Evolutionary conservation across 768 basidiomycete species (phyloP).

Genomic region (Kwoniella europaea): DNA sequence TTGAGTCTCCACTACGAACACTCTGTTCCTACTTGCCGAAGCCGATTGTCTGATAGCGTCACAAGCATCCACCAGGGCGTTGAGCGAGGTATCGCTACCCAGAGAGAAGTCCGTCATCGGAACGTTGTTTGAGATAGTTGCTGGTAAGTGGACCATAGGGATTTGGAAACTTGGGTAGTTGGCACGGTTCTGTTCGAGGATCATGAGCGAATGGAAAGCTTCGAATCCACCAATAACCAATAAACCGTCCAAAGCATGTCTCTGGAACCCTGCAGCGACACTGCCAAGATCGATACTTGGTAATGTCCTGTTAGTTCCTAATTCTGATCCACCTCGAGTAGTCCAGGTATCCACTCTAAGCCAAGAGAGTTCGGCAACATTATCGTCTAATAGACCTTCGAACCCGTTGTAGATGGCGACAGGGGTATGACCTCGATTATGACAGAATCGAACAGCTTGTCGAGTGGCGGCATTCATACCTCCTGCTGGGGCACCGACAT

Average conservation of each 20-base stretch:
- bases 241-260: conserved; percentile 76
- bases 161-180: conserved; percentile 91
- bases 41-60: conserved; percentile 99
- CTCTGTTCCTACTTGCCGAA: conserved; percentile 90
- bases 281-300: conserved; percentile 86
- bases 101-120: conserved; percentile 95
- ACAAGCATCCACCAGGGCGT: conserved; percentile 94
- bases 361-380: conserved; percentile 85
- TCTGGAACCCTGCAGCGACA: conserved; percentile 88
- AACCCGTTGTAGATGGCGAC: conserved; percentile 95
- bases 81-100: conserved; percentile 96
- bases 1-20: conserved; percentile 97
- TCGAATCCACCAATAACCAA: conserved; percentile 96
- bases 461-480: conserved; percentile 99
- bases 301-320: conserved; percentile 90
- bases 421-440: conserved; percentile 89
- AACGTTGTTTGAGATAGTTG: conserved; percentile 97
- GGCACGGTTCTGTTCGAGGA: conserved; percentile 78
- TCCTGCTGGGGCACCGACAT: conserved; percentile 92
- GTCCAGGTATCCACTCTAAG: conserved; percentile 97
- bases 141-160: conserved; percentile 93
- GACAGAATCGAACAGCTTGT: conserved; percentile 89
- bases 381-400: conserved; percentile 88
- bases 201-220: conserved; percentile 78
- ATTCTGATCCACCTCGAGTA: conserved; percentile 92